Evolutionary conservation across 495 filamentous ascomycete species (phyloP).

Genomic region (Lepraria neglecta): DNA sequence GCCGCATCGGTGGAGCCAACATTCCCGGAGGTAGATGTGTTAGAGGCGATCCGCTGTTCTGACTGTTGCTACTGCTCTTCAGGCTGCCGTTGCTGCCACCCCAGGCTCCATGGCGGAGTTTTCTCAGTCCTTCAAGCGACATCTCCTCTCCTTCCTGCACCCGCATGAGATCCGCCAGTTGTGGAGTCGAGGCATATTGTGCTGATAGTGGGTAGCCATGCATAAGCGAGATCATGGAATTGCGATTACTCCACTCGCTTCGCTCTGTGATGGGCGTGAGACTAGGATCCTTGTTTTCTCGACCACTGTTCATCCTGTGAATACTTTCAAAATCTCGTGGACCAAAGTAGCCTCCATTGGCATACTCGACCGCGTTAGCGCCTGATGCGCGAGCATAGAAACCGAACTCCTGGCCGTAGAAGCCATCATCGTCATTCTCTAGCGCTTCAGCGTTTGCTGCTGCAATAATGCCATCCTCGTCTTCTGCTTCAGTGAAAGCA

Average conservation of each 20-base stretch:
- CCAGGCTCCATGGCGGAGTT: constrained; percentile 68
- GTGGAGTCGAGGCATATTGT: constrained; percentile 41
- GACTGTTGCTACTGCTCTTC: constrained; percentile 57
- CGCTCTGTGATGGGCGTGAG: constrained; percentile 94
- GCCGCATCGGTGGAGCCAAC: constrained; percentile 33
- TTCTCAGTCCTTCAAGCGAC: constrained; percentile 63
- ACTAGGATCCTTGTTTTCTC: constrained; percentile 76
- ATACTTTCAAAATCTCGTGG: constrained; percentile 57
- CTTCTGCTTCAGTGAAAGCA: constrained; percentile 43
- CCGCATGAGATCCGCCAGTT: constrained; percentile 62
- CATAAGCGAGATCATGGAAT: constrained; percentile 73
- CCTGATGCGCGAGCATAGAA: constrained; percentile 74
- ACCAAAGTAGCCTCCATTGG: constrained; percentile 89
- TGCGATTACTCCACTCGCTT: constrained; percentile 91
- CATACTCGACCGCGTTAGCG: constrained; percentile 46
- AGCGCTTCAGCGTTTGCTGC: constrained; percentile 91
- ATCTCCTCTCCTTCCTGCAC: constrained; percentile 60
- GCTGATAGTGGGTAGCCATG: constrained; percentile 39
- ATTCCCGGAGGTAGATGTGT: constrained; percentile 23
- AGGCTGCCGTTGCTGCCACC: constrained; percentile 72
- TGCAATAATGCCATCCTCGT: constrained; percentile 86
- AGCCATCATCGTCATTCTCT: constrained; percentile 84
- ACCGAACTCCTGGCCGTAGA: constrained; percentile 96
- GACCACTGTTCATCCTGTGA: constrained; percentile 59
- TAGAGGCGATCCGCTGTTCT: constrained; percentile 35